These are phyloP conservation scores for Cadophora luteo-olivacea DNA, from an alignment of 2,329 filamentous ascomycete species.

Conservation along the genomic window DNA sequence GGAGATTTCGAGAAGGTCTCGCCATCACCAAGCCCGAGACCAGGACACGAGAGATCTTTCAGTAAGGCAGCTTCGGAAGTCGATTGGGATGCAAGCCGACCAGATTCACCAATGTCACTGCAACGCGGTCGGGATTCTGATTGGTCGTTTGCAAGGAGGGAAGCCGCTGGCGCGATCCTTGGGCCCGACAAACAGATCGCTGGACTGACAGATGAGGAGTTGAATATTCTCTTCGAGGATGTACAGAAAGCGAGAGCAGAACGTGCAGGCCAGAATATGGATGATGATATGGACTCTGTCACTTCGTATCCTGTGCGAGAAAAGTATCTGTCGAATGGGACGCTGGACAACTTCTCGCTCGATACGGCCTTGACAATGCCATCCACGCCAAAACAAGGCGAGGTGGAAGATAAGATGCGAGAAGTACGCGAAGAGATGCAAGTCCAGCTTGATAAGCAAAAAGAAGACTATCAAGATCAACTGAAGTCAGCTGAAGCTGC, in stretches of 20 bases:
- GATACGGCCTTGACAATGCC: constrained; percentile 95
- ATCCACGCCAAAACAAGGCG: constrained; percentile 82
- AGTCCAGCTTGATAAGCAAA: constrained; percentile 80
- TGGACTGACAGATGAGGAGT: constrained; percentile 88
- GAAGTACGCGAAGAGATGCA: constrained; percentile 85
- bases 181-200: constrained; percentile 92
- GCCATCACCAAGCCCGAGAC: constrained; percentile 65
- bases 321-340: constrained; percentile 94
- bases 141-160: constrained; percentile 91
- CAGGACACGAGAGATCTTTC: constrained; percentile 77
- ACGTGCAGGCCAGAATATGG: constrained; percentile 76
- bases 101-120: constrained; percentile 78
- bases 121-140: constrained; percentile 81
- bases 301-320: constrained; percentile 88
- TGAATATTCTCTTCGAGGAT: constrained; percentile 93
- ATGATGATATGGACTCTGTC: constrained; percentile 89
- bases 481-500: constrained; percentile 77
- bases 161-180: constrained; percentile 90
- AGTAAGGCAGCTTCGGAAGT: constrained; percentile 82
- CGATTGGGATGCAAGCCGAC: constrained; percentile 73
- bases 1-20: constrained; percentile 62
- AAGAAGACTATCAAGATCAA: constrained; percentile 81
- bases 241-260: constrained; percentile 86
- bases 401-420: constrained; percentile 76
- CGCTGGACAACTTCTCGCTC: constrained; percentile 93